phyloP scores from a whole-genome alignment of 2,329 filamentous ascomycete species.

The Lachnellula arida region DNA sequence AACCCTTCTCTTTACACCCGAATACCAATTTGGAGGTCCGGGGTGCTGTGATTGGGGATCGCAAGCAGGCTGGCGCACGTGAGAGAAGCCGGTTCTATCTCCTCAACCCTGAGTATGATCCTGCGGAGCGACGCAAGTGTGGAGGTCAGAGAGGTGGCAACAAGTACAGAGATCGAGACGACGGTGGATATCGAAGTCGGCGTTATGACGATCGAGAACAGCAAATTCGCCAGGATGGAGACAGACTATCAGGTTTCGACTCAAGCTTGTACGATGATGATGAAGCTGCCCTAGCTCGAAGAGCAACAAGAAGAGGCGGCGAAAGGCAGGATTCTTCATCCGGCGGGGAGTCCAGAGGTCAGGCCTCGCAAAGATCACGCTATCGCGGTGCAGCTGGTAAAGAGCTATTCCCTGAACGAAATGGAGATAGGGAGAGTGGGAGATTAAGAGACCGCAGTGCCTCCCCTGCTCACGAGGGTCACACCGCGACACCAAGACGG shows the following conservation, averaged over 20 bases:
- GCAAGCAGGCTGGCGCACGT: conserved; percentile 73
- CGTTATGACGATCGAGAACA: conserved; percentile 42
- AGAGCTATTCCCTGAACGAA: conserved; percentile 57
- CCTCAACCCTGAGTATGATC: conserved; percentile 84
- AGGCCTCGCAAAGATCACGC: conserved; percentile 9
- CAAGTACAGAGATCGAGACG: conserved; percentile 58
- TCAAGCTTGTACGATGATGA: conserved; percentile 82
- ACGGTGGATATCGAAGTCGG: conserved; percentile 38
- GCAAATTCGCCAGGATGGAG: conserved; percentile 39
- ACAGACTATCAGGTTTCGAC: conserved; percentile 57
- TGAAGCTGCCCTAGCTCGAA: conserved; percentile 33
- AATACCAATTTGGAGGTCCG: conserved; percentile 68
- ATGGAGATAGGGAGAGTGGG: conserved; percentile 24
- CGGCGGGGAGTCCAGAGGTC: conserved; percentile 28
- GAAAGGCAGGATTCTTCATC: conserved; percentile 32
- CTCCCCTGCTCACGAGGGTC: conserved; percentile 31
- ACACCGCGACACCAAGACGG: conserved; percentile 37
- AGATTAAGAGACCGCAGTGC: conserved; percentile 33
- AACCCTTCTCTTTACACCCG: conserved; percentile 61
- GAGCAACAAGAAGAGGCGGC: conserved; percentile 24
- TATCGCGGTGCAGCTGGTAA: conserved; percentile 33
- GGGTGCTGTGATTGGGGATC: conserved; percentile 69
- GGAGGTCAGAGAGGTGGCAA: conserved; percentile 44
- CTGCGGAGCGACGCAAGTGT: conserved; percentile 62
- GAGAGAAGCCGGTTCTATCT: conserved; percentile 87